Percentiles rank a stretch among this genome's conserved stretches.
These are phyloP conservation scores for Alternaria burnsii DNA, from an alignment of 2,329 filamentous ascomycete species.

Conservation along the genomic window DNA sequence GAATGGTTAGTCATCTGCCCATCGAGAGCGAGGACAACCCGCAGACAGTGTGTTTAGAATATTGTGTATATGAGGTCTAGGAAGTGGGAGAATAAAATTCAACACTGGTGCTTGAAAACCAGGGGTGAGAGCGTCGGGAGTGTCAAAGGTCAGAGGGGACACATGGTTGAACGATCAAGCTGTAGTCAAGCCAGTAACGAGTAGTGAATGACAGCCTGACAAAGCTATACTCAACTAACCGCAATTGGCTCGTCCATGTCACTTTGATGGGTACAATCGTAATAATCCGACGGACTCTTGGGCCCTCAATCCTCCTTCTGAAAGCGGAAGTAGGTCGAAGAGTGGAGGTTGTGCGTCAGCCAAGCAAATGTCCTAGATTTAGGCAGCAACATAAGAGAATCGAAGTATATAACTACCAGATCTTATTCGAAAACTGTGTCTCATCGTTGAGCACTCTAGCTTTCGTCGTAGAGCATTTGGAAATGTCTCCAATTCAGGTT, in stretches of 20 bases:
- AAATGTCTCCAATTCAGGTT: background rate
- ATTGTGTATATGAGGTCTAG: background rate
- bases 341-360: background rate
- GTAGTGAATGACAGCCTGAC: background rate
- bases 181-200: background rate
- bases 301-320: background rate
- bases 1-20: background rate
- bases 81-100: background rate
- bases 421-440: background rate
- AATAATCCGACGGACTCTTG: background rate
- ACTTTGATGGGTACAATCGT: background rate
- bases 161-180: background rate
- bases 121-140: background rate
- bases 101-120: background rate
- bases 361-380: background rate
- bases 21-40: background rate
- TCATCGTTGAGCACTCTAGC: background rate
- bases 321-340: background rate
- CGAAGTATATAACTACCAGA: background rate
- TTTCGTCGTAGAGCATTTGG: background rate
- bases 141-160: background rate
- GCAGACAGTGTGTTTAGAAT: background rate
- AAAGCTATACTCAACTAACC: background rate
- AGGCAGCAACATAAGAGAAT: background rate
- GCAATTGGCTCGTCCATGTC: background rate